Evolutionary conservation across 768 basidiomycete genomes (phyloP), one percentile per base, ranked within the genome.

Genomic region (Suillus spraguei): DNA sequence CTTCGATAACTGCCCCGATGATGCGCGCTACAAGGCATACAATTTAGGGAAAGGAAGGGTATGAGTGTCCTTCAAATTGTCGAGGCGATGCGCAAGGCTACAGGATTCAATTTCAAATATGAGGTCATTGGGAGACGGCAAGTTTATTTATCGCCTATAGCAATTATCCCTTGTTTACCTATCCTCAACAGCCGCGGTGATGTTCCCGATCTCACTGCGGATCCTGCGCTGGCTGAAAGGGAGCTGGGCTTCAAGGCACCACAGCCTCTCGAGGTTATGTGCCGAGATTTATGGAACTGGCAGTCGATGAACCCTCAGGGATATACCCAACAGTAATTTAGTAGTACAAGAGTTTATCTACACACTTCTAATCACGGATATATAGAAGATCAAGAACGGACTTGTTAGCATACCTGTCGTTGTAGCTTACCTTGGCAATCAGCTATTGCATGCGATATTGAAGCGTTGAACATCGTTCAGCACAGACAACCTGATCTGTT

Each of bases 211-310:
- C 83, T 99, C 55, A 97, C 95, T 9, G 97, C 97, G 4, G 91
- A 99, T 75, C 97, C 97, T 1, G 68, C 88, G 8, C 83, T 99
- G 24, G 97, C 97, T 0, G 87, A 96, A 79, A 87, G 87, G 72
- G 97, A 99, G 75, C 89, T 99, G 36, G 94, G 94, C 7, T 99
- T 98, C 84, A 85, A 86, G 65, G 97, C 97, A 14, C 81, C 83
- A 33, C 83, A 87, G 70, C 83, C 88, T 69, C 83, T 99, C 52
- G 90, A 95, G 66, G 88, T 89, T 62, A 99, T 99, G 94, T 99
- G 97, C 77, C 82, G 86, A 62, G 97, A 99, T 77, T 81, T 97
- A 69, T 99, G 97, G 97, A 96, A 96, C 79, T 99, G 96, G 94
- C 97, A 99, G 80, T 87, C 87, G n/a, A 92, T 87, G 75, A 93